phyloP scores from a whole-genome alignment of 257 asterid species.

The Plantago ovata region DNA sequence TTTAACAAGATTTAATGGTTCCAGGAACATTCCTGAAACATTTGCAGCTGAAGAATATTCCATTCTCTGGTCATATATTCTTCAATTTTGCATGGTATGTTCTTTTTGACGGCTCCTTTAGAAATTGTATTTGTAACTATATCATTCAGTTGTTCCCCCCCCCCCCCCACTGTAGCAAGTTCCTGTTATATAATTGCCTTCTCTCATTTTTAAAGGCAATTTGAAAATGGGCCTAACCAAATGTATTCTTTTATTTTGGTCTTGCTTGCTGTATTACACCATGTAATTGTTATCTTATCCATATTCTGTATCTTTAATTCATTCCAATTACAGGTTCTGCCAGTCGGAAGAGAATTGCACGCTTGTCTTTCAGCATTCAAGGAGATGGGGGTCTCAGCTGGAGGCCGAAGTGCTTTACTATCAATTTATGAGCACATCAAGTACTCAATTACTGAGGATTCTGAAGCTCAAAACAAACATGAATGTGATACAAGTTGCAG shows the following conservation, averaged over 20 bases:
- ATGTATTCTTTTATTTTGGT: conserved; percentile 15
- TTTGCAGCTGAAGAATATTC: conserved; percentile 52
- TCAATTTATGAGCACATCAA: conserved; percentile 36
- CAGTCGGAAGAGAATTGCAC: conserved; percentile 69
- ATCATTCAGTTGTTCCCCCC: conserved; percentile 17
- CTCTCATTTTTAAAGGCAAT: neutral
- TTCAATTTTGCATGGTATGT: conserved; percentile 61
- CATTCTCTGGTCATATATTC: conserved; percentile 46
- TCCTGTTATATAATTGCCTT: conserved; percentile 1
- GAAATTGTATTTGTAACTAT: neutral
- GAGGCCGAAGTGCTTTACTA: conserved; percentile 60
- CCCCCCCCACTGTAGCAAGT: too few relatives aligned
- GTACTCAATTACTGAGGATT: conserved; percentile 40
- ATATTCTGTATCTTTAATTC: conserved; percentile 11
- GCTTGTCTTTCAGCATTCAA: conserved; percentile 63
- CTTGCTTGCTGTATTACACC: conserved; percentile 14
- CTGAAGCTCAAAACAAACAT: conserved; percentile 35
- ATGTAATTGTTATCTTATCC: neutral
- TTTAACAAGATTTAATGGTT: conserved; percentile 19
- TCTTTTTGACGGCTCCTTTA: conserved; percentile 6
- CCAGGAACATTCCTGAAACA: conserved; percentile 46
- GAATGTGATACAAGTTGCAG: conserved; percentile 37
- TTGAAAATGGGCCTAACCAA: neutral
- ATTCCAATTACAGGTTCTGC: conserved; percentile 55
- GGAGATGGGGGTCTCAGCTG: conserved; percentile 55